Conservation (phyloP, 2,329 filamentous ascomycete species). For the Lecanicillium sp. region DNA sequence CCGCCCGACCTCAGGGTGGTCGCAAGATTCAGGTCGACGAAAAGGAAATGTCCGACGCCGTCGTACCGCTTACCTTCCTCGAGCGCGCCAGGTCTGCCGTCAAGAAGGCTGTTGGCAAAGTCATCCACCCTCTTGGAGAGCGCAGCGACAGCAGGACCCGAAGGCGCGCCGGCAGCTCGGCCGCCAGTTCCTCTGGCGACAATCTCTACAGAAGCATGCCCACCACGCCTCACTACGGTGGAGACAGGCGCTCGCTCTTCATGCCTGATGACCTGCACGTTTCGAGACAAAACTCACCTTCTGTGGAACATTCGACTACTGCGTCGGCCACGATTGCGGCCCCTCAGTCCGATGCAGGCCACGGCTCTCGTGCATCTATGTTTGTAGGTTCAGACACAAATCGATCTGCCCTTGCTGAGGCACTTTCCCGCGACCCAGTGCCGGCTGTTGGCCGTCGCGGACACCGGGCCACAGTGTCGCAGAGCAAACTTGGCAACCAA, state of each 20-base stretch:
- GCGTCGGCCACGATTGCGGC: slow-evolving; percentile 21
- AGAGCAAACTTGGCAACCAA: slow-evolving; percentile 36
- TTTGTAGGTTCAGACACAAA: not conserved
- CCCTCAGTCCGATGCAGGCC: slow-evolving; percentile 24
- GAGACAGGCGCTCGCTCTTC: slow-evolving; percentile 49
- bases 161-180: slow-evolving; percentile 54
- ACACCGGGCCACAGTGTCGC: slow-evolving; percentile 39
- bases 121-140: slow-evolving; percentile 55
- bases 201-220: slow-evolving; percentile 38
- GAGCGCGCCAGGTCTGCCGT: slow-evolving; percentile 78
- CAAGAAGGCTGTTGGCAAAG: slow-evolving; percentile 59
- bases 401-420: slow-evolving; percentile 15
- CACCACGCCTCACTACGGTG: slow-evolving; percentile 47
- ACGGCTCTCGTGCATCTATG: slow-evolving; percentile 37
- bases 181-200: slow-evolving; percentile 58
- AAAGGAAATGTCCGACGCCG: slow-evolving; percentile 81
- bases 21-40: slow-evolving; percentile 89
- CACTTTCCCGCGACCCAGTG: slow-evolving; percentile 22
- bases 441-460: slow-evolving; percentile 23
- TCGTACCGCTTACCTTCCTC: slow-evolving; percentile 81
- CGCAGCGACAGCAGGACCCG: slow-evolving; percentile 49
- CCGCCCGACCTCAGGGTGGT: slow-evolving; percentile 68
- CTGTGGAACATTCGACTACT: slow-evolving; percentile 19
- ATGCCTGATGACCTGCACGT: slow-evolving; percentile 50
- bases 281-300: slow-evolving; percentile 15